These are phyloP conservation scores for Penicillium sp. DNA, from an alignment of 2,329 filamentous ascomycete genomes.

Conservation along the genomic window DNA sequence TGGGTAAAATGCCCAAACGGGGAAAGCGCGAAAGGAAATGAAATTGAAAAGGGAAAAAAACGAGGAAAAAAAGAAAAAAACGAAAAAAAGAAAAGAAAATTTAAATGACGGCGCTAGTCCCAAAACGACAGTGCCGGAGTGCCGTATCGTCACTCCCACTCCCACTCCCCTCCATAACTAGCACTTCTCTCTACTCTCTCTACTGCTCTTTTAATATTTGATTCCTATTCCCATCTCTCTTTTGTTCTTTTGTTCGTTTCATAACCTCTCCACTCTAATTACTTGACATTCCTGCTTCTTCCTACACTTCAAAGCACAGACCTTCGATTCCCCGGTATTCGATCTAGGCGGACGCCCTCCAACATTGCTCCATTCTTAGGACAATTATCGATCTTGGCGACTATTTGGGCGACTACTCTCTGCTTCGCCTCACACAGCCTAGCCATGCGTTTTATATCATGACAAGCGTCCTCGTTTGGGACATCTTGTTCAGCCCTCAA, in stretches of 20 bases:
- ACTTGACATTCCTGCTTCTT: conserved; percentile 5
- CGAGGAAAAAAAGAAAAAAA: conserved; percentile 8
- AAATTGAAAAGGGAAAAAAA: conserved; percentile 10
- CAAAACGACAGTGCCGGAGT: conserved; percentile 22
- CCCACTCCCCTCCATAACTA: conserved; percentile 1
- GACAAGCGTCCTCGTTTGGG: conserved; percentile 43
- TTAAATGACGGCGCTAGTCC: conserved; percentile 16
- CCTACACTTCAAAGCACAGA: conserved; percentile 6
- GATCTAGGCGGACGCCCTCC: conserved; percentile 8
- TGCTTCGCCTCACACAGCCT: conserved; percentile 17
- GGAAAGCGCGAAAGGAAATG: background rate
- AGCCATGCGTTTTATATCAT: conserved; percentile 46
- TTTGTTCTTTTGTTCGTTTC: conserved; percentile 10
- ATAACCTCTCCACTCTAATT: conserved; percentile 3
- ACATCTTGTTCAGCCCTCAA: conserved; percentile 30
- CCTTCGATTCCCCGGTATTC: conserved; percentile 2
- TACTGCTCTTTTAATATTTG: conserved; percentile 6
- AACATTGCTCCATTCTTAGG: conserved; percentile 18
- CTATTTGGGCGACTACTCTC: background rate
- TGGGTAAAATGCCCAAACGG: conserved; percentile 3
- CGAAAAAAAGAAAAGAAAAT: conserved; percentile 6
- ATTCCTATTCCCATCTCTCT: conserved; percentile 4
- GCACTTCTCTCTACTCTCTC: conserved; percentile 8
- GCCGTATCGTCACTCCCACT: conserved; percentile 23
- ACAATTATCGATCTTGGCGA: conserved; percentile 24